Evolutionary conservation across 2,329 filamentous ascomycete genomes (phyloP).

Genomic region (Esteya vermicola): DNA sequence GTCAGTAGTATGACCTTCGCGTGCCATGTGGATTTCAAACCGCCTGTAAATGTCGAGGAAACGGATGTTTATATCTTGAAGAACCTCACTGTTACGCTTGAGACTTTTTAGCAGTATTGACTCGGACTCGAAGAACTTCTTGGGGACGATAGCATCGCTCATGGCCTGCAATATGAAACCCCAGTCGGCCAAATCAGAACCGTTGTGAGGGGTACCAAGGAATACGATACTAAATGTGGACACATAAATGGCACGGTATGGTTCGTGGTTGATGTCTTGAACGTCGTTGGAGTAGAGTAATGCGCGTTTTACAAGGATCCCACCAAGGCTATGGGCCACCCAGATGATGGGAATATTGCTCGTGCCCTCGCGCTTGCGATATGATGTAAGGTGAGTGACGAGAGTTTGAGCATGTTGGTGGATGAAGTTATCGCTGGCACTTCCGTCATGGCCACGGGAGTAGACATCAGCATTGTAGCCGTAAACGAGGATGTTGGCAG

Average conservation of each 20-base stretch:
- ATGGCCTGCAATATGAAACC: slow-evolving; percentile 53
- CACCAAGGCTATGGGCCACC: slow-evolving; percentile 61
- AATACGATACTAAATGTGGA: slow-evolving; percentile 68
- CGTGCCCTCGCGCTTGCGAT: slow-evolving; percentile 43
- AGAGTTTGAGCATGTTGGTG: slow-evolving; percentile 59
- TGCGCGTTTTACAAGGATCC: slow-evolving; percentile 56
- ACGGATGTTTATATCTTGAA: slow-evolving; percentile 59
- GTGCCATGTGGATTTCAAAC: slow-evolving; percentile 63
- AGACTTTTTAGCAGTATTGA: slow-evolving; percentile 54
- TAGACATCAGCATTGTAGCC: slow-evolving; percentile 60
- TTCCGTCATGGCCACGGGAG: slow-evolving; percentile 26
- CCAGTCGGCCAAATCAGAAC: slow-evolving; percentile 55
- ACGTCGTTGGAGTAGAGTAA: slow-evolving; percentile 53
- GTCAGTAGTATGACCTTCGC: slow-evolving; percentile 60
- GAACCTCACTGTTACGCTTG: slow-evolving; percentile 58
- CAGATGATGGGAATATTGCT: slow-evolving; percentile 57
- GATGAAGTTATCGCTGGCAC: slow-evolving; percentile 51
- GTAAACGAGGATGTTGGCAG: slow-evolving; percentile 54
- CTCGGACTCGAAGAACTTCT: slow-evolving; percentile 52
- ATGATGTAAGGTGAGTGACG: slow-evolving; percentile 45
- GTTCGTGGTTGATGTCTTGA: slow-evolving; percentile 42
- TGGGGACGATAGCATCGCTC: slow-evolving; percentile 49
- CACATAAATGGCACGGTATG: slow-evolving; percentile 54
- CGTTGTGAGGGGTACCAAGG: slow-evolving; percentile 62
- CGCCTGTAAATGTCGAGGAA: slow-evolving; percentile 58